Percentiles rank a stretch among this genome's conserved stretches.
Evolutionary conservation across 768 basidiomycete genomes (phyloP).

Genomic region (Amanita pallidorosea): DNA sequence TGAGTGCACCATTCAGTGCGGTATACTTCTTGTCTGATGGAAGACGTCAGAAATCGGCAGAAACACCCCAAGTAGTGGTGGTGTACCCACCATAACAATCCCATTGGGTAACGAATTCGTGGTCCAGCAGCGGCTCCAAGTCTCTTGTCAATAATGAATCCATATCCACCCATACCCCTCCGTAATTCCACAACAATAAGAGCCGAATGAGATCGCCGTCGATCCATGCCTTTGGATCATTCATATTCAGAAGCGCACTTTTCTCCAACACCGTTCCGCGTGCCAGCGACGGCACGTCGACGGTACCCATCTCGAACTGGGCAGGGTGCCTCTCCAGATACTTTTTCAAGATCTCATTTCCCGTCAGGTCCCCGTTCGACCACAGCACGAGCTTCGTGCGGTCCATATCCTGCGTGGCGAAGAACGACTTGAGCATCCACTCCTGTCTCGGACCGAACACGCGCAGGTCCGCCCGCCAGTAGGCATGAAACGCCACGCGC

Average conservation of each 20-base stretch:
- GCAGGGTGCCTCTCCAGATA: constrained; percentile 59
- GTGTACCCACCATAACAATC: constrained; percentile 83
- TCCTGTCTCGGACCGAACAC: constrained; percentile 77
- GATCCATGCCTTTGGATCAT: constrained; percentile 83
- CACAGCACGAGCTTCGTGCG: constrained; percentile 69
- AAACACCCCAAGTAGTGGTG: not conserved
- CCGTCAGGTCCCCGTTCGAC: constrained; percentile 75
- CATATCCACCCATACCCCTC: constrained; percentile 98
- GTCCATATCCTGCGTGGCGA: constrained; percentile 75
- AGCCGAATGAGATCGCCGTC: constrained; percentile 91
- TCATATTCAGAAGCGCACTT: constrained; percentile 40
- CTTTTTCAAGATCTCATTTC: constrained; percentile 42
- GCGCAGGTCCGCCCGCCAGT: constrained; percentile 87
- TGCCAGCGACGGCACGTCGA: constrained; percentile 59
- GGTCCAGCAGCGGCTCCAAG: constrained; percentile 76
- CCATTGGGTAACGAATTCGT: constrained; percentile 98
- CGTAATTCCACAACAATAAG: constrained; percentile 79
- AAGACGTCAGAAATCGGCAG: not conserved
- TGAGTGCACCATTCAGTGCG: constrained; percentile 86
- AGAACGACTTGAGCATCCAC: constrained; percentile 87
- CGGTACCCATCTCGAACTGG: constrained; percentile 58
- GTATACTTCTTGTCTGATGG: constrained; percentile 28
- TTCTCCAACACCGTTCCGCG: constrained; percentile 69
- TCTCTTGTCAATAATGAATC: constrained; percentile 88
- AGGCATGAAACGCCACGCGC: constrained; percentile 74